phyloP scores from a whole-genome alignment of 257 asterid species.

The Jacaranda copaia region DNA sequence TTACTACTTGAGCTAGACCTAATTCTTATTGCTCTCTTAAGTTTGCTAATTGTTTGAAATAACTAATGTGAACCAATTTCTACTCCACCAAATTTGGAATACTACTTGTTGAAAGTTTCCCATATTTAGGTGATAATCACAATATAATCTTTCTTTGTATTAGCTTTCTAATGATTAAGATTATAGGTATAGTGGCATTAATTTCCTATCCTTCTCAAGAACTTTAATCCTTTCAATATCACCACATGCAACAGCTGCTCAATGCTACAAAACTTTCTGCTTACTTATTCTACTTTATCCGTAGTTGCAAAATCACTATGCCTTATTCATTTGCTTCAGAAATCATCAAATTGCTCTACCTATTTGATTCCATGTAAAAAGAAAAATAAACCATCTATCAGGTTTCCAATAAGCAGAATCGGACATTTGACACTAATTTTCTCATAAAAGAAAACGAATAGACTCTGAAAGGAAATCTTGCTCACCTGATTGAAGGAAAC shows the following conservation, averaged over 20 bases:
- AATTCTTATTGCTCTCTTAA: neutral
- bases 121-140: slow-evolving; percentile 27
- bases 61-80: neutral
- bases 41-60: neutral
- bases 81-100: slow-evolving; percentile 15
- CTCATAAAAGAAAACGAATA: neutral
- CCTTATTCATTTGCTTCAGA: neutral
- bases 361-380: too few relatives aligned
- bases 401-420: neutral
- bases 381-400: too few relatives aligned
- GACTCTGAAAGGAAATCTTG: neutral
- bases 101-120: slow-evolving; percentile 7
- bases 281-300: neutral
- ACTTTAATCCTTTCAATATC: neutral
- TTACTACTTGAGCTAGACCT: neutral
- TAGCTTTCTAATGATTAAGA: slow-evolving; percentile 1
- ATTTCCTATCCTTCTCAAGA: slow-evolving; percentile 8
- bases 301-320: slow-evolving; percentile 2
- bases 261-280: neutral
- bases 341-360: neutral
- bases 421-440: neutral
- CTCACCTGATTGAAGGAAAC: slow-evolving; percentile 80
- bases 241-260: neutral
- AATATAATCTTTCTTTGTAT: neutral
- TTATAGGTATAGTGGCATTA: slow-evolving; percentile 5